Evolutionary conservation across 306 rosid species (phyloP).

Genomic region (Cicer bijugum): DNA sequence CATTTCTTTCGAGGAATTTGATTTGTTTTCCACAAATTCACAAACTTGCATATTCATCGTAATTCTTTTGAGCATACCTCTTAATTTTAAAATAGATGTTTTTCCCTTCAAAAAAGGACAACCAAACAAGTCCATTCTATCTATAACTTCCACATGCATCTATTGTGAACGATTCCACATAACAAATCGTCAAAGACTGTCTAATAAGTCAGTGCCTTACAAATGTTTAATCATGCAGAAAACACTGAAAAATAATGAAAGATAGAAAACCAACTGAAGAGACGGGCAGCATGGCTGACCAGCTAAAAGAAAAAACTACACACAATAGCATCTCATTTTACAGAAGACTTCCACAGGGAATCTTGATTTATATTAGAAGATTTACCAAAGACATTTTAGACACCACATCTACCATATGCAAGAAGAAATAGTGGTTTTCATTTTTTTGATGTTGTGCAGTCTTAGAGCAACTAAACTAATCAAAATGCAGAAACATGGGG

Average conservation of each 20-base stretch:
- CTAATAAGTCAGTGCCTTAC: not conserved
- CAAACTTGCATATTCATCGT: not conserved
- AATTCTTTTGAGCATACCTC: not conserved
- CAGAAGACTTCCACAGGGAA: not conserved
- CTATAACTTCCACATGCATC: not conserved
- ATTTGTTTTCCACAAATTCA: not conserved
- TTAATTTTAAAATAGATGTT: not conserved
- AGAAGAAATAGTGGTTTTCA: not conserved
- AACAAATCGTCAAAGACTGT: not conserved
- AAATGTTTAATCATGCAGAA: not conserved
- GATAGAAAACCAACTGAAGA: not conserved
- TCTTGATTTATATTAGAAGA: not conserved
- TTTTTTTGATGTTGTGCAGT: conserved; percentile 19
- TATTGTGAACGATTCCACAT: not conserved
- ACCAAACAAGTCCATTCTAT: not conserved
- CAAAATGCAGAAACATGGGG: conserved; percentile 5
- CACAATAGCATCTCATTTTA: not conserved
- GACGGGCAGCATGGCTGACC: not conserved
- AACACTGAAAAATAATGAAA: conserved; percentile 1
- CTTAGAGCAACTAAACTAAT: conserved; percentile 22
- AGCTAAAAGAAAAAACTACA: not conserved
- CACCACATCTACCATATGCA: not conserved
- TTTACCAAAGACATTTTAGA: not conserved
- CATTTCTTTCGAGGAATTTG: not conserved
- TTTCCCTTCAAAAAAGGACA: not conserved